Percentiles rank a stretch among this genome's conserved stretches.
phyloP scores from a whole-genome alignment of 1,284 basidiomycete species.

The Takashimella tepidaria region DNA sequence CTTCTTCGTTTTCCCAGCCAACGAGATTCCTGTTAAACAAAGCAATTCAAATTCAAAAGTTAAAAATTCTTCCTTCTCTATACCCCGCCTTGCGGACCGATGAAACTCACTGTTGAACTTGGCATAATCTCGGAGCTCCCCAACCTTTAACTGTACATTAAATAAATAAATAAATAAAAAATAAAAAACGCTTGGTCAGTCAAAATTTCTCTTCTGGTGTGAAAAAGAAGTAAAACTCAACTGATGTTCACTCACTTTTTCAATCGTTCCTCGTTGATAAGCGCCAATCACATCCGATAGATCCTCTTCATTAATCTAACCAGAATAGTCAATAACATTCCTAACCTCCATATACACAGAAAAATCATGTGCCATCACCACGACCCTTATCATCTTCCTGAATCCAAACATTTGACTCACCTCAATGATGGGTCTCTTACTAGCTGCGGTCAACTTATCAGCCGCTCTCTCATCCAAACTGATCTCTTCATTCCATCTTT shows the following conservation, averaged over 20 bases:
- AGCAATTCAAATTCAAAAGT: too few relatives aligned
- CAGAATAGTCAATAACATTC: slow-evolving; percentile 32
- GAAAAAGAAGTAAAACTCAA: too few relatives aligned
- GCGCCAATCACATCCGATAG: slow-evolving; percentile 60
- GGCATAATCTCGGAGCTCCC: slow-evolving; percentile 61
- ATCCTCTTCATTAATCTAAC: slow-evolving; percentile 64
- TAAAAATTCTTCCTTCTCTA: too few relatives aligned
- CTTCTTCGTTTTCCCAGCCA: slow-evolving; percentile 34
- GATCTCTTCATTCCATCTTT: slow-evolving; percentile 67
- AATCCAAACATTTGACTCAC: slow-evolving; percentile 2
- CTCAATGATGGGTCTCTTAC: slow-evolving; percentile 20
- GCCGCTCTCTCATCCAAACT: slow-evolving; percentile 59
- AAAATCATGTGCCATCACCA: background rate
- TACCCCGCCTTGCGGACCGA: too few relatives aligned
- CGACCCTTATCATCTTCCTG: background rate
- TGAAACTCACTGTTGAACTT: slow-evolving; percentile 34
- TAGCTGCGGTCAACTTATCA: slow-evolving; percentile 29
- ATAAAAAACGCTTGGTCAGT: too few relatives aligned
- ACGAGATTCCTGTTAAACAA: slow-evolving; percentile 34
- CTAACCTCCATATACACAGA: too few relatives aligned
- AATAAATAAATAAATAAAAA: too few relatives aligned
- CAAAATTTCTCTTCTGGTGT: too few relatives aligned
- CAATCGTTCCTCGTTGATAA: slow-evolving; percentile 57
- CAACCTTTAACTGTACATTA: slow-evolving; percentile 60
- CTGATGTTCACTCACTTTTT: slow-evolving; percentile 61